These are phyloP conservation scores for Blastocystis sp. DNA, from an alignment of 352 stramenopile genomes.

Conservation along the genomic window DNA sequence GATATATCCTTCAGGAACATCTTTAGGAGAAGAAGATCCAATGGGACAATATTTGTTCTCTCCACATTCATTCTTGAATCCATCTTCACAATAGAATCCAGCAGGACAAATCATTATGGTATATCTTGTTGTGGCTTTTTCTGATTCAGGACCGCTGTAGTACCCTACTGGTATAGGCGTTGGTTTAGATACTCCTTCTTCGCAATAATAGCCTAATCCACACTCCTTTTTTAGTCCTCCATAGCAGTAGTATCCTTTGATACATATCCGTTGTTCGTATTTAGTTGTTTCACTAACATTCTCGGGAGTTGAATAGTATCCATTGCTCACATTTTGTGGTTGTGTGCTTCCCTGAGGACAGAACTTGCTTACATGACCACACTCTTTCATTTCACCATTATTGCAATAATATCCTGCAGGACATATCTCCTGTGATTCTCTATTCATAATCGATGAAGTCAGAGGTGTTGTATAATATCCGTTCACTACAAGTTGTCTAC, in stretches of 20 bases:
- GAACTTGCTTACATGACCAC: not conserved
- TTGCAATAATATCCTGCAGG: not conserved
- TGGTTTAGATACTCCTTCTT: not conserved
- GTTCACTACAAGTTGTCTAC: not conserved
- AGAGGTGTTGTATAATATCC: not conserved
- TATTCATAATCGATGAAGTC: not conserved
- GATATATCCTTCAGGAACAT: not conserved
- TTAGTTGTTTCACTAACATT: not conserved
- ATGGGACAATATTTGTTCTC: not conserved
- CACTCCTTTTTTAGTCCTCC: not conserved
- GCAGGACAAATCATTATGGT: not conserved
- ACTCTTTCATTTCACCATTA: not conserved
- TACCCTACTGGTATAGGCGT: not conserved
- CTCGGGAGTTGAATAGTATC: not conserved
- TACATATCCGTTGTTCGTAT: not conserved
- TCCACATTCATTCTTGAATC: not conserved
- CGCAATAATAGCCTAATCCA: not conserved
- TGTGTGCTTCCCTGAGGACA: not conserved
- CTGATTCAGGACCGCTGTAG: not conserved
- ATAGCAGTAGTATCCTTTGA: not conserved
- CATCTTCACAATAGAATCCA: constrained; percentile 8
- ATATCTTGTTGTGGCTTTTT: not conserved
- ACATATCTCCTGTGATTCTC: not conserved
- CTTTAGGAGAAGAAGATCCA: not conserved
- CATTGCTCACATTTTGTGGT: not conserved